Base-by-base conservation (phyloP, 1,139 yeast species). In the Pichia norvegensis region DNA sequence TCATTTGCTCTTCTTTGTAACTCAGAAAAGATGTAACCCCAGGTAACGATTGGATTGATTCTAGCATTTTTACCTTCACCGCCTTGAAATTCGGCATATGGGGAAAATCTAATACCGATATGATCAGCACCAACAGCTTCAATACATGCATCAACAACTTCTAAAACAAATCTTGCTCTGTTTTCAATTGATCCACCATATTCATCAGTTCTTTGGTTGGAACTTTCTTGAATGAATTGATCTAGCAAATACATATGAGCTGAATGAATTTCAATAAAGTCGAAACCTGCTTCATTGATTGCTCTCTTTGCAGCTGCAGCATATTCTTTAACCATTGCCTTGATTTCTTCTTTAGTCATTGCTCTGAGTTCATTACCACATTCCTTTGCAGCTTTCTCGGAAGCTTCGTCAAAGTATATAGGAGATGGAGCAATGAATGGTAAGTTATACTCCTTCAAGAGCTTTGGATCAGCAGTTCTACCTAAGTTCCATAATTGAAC, bases 401-500 rank as follows among this genome's bases (percentile, higher is more conserved):
- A 29, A 1, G 65, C 71, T 4, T 67, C 67, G 53, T 68, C 62
- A 45, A 57, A 67, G 29, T 65, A 59, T 21, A 70, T 49, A 2
- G 75, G 66, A 25, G 79, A 70, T 6, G 83, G 77, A 3, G 70
- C 79, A 22, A 73, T 67, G 4, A 70, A 55, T 25, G 69, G 60
- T 20, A 55, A 49, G 3, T 72, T 72, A 40, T 54, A 50, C 39
- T 59, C 55, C 45, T 74, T 73, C 54, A 74, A 59, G 25, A 64
- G 55, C 6, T 55, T 63, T 10, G 81, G 72, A 49, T 58, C 66
- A 7, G 76, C 78, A 37, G 67, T 68, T 59, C 85, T 69, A 43
- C 87, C 88, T 45, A 79, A 59, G 40, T 67, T 70, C 82, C 84
- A 80, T 40, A 83, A 57, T 63, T 84, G 92, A 38, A 71, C 56